Conservation (phyloP, 1,284 basidiomycete species). For the Ganoderma meredithae region DNA sequence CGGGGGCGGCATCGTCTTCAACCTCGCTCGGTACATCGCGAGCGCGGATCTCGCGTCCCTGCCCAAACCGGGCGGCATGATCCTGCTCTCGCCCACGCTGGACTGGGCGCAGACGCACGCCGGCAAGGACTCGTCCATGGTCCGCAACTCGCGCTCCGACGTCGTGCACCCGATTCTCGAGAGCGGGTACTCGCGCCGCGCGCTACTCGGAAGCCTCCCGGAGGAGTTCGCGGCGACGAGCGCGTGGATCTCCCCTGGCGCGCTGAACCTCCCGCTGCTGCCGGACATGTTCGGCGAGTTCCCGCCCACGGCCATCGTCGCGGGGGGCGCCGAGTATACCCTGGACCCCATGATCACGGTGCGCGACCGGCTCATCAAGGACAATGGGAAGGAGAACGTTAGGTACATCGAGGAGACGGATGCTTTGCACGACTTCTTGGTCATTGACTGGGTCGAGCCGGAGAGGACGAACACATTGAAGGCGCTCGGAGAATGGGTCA, state of each 20-base stretch:
- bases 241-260: slow-evolving; percentile 64
- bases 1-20: slow-evolving; percentile 73
- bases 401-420: no score
- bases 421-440: no score
- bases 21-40: slow-evolving; percentile 55
- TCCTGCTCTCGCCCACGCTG: slow-evolving; percentile 66
- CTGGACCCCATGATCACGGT: slow-evolving; percentile 53
- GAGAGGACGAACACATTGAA: no score
- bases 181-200: slow-evolving; percentile 42
- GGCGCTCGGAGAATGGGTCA: no score
- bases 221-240: slow-evolving; percentile 49
- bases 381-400: slow-evolving; percentile 51
- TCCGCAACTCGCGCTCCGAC: slow-evolving; percentile 47
- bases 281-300: slow-evolving; percentile 56
- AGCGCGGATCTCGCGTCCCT: slow-evolving; percentile 44
- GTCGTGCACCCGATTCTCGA: slow-evolving; percentile 43
- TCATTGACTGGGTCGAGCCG: no score
- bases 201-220: slow-evolving; percentile 54
- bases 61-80: slow-evolving; percentile 35
- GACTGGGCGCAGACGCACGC: slow-evolving; percentile 54
- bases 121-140: slow-evolving; percentile 41
- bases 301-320: slow-evolving; percentile 61
- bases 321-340: slow-evolving; percentile 60
- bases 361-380: slow-evolving; percentile 42
- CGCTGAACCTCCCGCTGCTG: slow-evolving; percentile 33